These are phyloP conservation scores for Bothriochloa decipiens DNA, from an alignment of 176 grass and related monocot species.

Conservation along the genomic window DNA sequence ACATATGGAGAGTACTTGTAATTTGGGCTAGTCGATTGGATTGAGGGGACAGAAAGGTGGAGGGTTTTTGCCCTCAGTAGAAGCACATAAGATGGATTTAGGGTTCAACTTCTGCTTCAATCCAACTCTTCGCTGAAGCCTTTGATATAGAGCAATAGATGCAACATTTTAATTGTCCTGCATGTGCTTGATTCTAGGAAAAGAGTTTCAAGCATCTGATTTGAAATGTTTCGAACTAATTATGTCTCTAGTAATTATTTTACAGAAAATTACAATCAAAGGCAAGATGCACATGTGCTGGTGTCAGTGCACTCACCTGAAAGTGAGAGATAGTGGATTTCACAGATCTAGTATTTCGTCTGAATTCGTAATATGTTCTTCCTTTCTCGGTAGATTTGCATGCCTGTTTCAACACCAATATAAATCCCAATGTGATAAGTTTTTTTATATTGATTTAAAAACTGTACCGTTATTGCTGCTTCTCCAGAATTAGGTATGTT, in stretches of 20 bases:
- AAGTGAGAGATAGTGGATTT: conserved; percentile 86
- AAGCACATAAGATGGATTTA: too few species aligned
- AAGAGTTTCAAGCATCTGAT: background rate
- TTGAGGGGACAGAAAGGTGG: too few species aligned
- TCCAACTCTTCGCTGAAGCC: too few species aligned
- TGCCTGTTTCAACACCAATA: conserved; percentile 48
- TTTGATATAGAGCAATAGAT: background rate
- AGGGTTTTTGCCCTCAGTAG: too few species aligned
- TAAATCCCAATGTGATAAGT: conserved; percentile 17
- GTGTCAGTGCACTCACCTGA: conserved; percentile 51
- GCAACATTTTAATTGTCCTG: background rate
- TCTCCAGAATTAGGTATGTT: conserved; percentile 73
- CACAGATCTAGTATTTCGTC: conserved; percentile 76
- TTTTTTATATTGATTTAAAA: conserved; percentile 7
- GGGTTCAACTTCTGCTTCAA: too few species aligned
- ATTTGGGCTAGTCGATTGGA: too few species aligned
- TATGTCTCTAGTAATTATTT: background rate
- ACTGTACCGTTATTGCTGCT: conserved; percentile 57
- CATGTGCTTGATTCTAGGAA: background rate
- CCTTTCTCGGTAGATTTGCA: conserved; percentile 74
- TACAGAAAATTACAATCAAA: conserved; percentile 30
- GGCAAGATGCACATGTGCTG: conserved; percentile 14
- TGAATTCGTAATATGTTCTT: conserved; percentile 70
- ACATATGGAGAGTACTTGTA: too few species aligned
- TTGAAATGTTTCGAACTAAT: background rate